These are phyloP conservation scores for Dactylellina sp. DNA, from an alignment of 2,329 filamentous ascomycete genomes.

Conservation along the genomic window DNA sequence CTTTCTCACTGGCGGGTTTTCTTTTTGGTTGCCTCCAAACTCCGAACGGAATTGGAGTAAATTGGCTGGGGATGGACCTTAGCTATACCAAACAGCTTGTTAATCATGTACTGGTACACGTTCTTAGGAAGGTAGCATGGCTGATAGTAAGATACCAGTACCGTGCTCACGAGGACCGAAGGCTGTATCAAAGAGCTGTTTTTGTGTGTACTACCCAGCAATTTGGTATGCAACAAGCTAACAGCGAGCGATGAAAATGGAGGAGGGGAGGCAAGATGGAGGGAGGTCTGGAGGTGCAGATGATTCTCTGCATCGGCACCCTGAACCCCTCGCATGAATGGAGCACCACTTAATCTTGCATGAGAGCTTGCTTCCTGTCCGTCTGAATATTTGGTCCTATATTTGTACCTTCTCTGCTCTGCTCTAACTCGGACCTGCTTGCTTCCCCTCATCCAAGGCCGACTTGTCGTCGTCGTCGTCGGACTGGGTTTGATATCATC, in stretches of 20 bases:
- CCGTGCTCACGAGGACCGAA: conserved; percentile 4
- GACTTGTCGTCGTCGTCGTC: background rate
- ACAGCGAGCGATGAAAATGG: too few species aligned
- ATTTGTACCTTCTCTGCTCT: too few species aligned
- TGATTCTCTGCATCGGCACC: conserved; percentile 25
- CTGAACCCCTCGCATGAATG: conserved; percentile 48
- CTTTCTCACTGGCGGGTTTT: too few species aligned
- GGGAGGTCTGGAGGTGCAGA: too few species aligned
- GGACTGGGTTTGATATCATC: conserved; percentile 23
- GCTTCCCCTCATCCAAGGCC: conserved; percentile 38
- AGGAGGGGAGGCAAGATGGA: conserved; percentile 4
- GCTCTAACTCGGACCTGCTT: background rate
- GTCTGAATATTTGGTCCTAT: conserved; percentile 2
- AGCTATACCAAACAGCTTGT: too few species aligned
- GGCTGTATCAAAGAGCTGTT: too few species aligned
- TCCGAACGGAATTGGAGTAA: too few species aligned
- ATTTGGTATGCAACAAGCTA: conserved; percentile 1
- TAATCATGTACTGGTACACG: background rate
- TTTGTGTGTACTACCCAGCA: too few species aligned
- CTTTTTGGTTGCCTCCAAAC: too few species aligned
- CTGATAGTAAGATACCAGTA: conserved; percentile 4
- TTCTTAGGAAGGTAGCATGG: background rate
- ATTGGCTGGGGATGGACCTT: too few species aligned
- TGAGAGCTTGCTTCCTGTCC: background rate
- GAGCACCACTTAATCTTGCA: conserved; percentile 40